These are phyloP conservation scores for Polytrichum formosum DNA, from an alignment of 225 moss, liverwort and hornwort species.

Conservation along the genomic window DNA sequence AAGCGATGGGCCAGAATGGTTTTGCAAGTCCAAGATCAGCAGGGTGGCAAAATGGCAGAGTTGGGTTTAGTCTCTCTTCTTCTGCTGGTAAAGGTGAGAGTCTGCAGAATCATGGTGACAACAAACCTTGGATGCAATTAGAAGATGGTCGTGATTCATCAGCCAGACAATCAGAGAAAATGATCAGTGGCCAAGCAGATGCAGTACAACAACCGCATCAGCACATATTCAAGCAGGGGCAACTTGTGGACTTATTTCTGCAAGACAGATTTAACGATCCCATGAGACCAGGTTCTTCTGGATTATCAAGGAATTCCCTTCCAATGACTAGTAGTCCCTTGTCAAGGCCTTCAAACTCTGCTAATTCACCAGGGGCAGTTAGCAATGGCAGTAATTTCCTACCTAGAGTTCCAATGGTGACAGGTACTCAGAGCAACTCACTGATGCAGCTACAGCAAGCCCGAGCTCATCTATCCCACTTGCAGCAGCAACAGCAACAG, in stretches of 20 bases:
- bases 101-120: conserved; percentile 47
- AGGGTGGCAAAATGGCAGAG: conserved; percentile 69
- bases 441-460: conserved; percentile 71
- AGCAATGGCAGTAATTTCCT: conserved; percentile 40
- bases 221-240: conserved; percentile 36
- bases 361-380: conserved; percentile 46
- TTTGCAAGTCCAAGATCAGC: conserved; percentile 76
- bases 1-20: conserved; percentile 86
- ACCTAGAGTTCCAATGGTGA: conserved; percentile 64
- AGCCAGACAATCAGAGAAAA: conserved; percentile 54
- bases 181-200: conserved; percentile 34
- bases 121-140: conserved; percentile 61
- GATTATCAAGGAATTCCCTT: too few relatives aligned
- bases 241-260: conserved; percentile 63
- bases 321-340: conserved; percentile 4
- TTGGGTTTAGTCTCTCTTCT: conserved; percentile 63
- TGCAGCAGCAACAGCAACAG: conserved; percentile 62
- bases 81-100: conserved; percentile 45
- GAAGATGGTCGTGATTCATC: conserved; percentile 45
- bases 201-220: conserved; percentile 50
- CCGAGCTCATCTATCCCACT: conserved; percentile 79
- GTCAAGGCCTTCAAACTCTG: conserved; percentile 43
- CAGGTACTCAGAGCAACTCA: conserved; percentile 51
- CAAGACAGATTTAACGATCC: conserved; percentile 88
- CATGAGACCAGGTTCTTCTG: conserved; percentile 40